Evolutionary conservation across 2,329 filamentous ascomycete genomes (phyloP).

Genomic region (Epichloe uncinata): DNA sequence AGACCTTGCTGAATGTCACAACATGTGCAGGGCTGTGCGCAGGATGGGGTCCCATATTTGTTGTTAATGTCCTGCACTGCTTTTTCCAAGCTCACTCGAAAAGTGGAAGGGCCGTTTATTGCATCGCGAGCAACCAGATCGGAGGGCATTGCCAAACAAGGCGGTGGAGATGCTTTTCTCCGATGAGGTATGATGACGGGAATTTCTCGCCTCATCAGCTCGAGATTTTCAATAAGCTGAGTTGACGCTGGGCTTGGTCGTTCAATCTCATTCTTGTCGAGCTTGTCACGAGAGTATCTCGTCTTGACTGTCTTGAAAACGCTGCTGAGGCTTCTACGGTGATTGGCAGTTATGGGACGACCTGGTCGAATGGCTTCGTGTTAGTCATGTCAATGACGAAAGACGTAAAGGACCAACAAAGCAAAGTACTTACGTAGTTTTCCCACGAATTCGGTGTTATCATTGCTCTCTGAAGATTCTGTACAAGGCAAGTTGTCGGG

Average conservation of each 20-base stretch:
- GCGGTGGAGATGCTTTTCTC: conserved; percentile 11
- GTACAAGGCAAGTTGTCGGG: background rate
- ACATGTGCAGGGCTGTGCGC: background rate
- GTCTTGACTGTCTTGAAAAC: conserved; percentile 16
- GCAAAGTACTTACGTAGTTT: conserved; percentile 1
- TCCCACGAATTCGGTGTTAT: background rate
- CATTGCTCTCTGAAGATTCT: background rate
- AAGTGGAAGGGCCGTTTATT: conserved; percentile 11
- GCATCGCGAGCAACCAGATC: conserved; percentile 13
- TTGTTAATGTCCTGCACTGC: conserved; percentile 17
- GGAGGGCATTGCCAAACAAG: conserved; percentile 16
- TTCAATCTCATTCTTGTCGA: conserved; percentile 5
- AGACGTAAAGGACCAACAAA: background rate
- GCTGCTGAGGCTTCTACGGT: conserved; percentile 17
- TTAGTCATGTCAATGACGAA: background rate
- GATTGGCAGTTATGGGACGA: conserved; percentile 6
- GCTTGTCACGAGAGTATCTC: conserved; percentile 14
- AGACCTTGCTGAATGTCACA: background rate
- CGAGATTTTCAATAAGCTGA: background rate
- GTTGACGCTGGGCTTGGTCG: background rate
- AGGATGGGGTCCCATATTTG: conserved; percentile 13
- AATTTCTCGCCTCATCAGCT: background rate
- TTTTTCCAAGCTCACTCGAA: conserved; percentile 17
- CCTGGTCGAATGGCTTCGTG: background rate
- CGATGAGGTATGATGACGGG: background rate